These are phyloP conservation scores for Colletotrichum tamarilloi DNA, from an alignment of 2,329 filamentous ascomycete genomes.

Conservation along the genomic window DNA sequence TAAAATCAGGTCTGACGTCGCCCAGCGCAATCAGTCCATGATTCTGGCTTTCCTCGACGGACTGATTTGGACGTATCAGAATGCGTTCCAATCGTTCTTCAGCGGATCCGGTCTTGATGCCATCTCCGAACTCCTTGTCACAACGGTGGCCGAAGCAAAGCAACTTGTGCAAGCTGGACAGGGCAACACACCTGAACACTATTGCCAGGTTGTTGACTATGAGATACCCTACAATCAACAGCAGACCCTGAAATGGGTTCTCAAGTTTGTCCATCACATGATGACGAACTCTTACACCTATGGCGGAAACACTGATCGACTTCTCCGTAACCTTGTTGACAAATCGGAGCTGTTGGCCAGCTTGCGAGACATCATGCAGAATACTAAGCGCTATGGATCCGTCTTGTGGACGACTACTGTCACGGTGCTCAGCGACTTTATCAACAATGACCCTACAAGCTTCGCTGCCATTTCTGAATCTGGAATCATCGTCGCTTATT, in stretches of 20 bases:
- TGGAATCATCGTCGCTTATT: constrained; percentile 85
- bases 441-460: constrained; percentile 98
- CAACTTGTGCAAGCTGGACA: constrained; percentile 73
- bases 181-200: constrained; percentile 75
- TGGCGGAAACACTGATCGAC: constrained; percentile 86
- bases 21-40: constrained; percentile 85
- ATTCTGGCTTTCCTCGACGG: constrained; percentile 90
- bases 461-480: constrained; percentile 96
- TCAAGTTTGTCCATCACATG: constrained; percentile 97
- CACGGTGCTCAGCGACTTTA: constrained; percentile 92
- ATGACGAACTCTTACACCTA: constrained; percentile 80
- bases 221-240: constrained; percentile 93
- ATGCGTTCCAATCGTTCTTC: constrained; percentile 86
- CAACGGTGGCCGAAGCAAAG: constrained; percentile 79
- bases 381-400: constrained; percentile 84
- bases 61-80: constrained; percentile 85
- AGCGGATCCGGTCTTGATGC: constrained; percentile 86
- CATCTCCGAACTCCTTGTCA: constrained; percentile 87
- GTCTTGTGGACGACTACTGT: constrained; percentile 96
- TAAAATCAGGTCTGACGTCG: constrained; percentile 82
- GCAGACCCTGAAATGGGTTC: constrained; percentile 90
- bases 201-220: constrained; percentile 90
- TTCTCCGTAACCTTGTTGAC: constrained; percentile 93
- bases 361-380: constrained; percentile 83
- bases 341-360: constrained; percentile 85